These are phyloP conservation scores for Raffaelea ambrosiae DNA, from an alignment of 2,329 filamentous ascomycete genomes.

Conservation along the genomic window DNA sequence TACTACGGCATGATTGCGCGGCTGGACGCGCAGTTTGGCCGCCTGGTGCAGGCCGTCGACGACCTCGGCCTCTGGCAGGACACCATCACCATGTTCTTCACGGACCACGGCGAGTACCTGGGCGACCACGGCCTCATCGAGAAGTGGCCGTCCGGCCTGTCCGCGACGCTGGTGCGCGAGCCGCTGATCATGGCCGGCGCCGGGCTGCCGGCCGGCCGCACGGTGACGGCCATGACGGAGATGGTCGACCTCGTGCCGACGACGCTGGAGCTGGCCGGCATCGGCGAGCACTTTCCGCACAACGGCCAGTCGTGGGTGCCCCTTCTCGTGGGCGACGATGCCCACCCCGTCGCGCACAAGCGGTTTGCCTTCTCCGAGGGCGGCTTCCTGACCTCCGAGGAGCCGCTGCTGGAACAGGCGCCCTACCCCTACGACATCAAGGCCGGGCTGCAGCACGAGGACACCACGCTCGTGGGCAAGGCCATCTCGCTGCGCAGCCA, in stretches of 20 bases:
- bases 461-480: slow-evolving; percentile 33
- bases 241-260: slow-evolving; percentile 39
- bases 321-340: slow-evolving; percentile 14
- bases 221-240: slow-evolving; percentile 26
- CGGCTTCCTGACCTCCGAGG: slow-evolving; percentile 33
- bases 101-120: slow-evolving; percentile 37
- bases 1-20: slow-evolving; percentile 39
- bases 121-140: slow-evolving; percentile 39
- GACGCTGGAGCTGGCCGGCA: slow-evolving; percentile 27
- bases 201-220: slow-evolving; percentile 26
- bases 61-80: slow-evolving; percentile 25
- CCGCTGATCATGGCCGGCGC: slow-evolving; percentile 34
- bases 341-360: slow-evolving; percentile 19
- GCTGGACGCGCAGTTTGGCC: slow-evolving; percentile 35
- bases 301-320: slow-evolving; percentile 28
- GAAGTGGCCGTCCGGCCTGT: slow-evolving; percentile 37
- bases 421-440: slow-evolving; percentile 39
- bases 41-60: slow-evolving; percentile 25
- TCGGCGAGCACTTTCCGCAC: slow-evolving; percentile 30
- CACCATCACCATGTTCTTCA: slow-evolving; percentile 35
- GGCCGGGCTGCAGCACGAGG: slow-evolving; percentile 33
- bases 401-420: slow-evolving; percentile 33
- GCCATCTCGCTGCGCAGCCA: slow-evolving; percentile 26
- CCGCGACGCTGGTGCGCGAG: slow-evolving; percentile 31
- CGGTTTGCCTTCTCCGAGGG: slow-evolving; percentile 34